Percentiles rank a stretch among this genome's conserved stretches.
Conservation (phyloP, 345 rosid genomes). For the Hevea brasiliensis region DNA sequence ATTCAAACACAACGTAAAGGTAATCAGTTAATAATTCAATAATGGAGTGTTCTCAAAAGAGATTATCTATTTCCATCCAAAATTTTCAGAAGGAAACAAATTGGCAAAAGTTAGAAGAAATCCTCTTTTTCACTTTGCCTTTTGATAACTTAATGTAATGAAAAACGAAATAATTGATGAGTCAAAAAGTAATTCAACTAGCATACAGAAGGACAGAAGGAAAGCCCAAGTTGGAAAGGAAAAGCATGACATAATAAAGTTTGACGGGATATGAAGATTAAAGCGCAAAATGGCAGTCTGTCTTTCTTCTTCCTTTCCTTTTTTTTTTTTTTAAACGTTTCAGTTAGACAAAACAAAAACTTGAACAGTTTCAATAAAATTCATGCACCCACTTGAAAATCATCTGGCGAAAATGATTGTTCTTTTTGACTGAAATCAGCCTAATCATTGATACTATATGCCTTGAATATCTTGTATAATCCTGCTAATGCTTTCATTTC, state of each 20-base stretch:
- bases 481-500: no score
- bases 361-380: not conserved
- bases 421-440: slow-evolving; percentile 8
- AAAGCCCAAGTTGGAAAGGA: not conserved
- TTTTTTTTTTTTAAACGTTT: not conserved
- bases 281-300: not conserved
- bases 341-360: not conserved
- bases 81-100: no score
- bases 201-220: not conserved
- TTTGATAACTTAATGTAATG: no score
- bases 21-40: no score
- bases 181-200: slow-evolving; percentile 2
- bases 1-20: no score
- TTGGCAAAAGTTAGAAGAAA: no score
- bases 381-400: not conserved
- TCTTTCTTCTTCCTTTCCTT: no score
- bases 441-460: not conserved
- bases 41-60: no score
- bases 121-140: no score
- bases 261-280: not conserved
- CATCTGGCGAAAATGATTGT: not conserved
- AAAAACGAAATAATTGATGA: not conserved
- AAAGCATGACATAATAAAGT: not conserved
- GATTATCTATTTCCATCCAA: no score
- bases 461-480: no score